Conservation (phyloP, 495 filamentous ascomycete genomes). For the Sordaria brevicollis region DNA sequence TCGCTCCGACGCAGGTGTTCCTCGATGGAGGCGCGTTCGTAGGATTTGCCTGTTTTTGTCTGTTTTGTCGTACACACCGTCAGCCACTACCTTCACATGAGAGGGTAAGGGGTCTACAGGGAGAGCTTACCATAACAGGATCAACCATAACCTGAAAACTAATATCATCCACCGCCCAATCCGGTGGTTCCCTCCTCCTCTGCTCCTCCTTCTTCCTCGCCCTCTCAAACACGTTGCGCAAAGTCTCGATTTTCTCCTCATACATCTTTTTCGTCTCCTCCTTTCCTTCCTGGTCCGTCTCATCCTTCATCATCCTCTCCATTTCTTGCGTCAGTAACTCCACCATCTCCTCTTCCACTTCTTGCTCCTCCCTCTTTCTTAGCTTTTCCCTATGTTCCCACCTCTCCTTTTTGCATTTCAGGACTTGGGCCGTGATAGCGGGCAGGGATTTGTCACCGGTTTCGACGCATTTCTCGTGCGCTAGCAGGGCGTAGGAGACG, state of each 20-base stretch:
- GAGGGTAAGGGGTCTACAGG: background rate
- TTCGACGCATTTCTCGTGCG: constrained; percentile 60
- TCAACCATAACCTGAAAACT: constrained; percentile 90
- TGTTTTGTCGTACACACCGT: constrained; percentile 8
- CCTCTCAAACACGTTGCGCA: constrained; percentile 48
- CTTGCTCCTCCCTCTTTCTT: constrained; percentile 31
- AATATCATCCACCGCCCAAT: constrained; percentile 82
- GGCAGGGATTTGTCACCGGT: constrained; percentile 49
- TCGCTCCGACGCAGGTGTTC: constrained; percentile 70
- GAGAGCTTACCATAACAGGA: constrained; percentile 57
- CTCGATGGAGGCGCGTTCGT: constrained; percentile 77
- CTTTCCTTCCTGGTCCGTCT: background rate
- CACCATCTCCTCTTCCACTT: constrained; percentile 47
- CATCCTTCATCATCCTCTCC: constrained; percentile 12
- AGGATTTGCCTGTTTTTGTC: constrained; percentile 80
- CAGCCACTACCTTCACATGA: constrained; percentile 4
- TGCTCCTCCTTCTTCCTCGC: constrained; percentile 38
- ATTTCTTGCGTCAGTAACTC: constrained; percentile 25
- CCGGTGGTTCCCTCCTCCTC: constrained; percentile 59
- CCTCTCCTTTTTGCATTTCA: constrained; percentile 67
- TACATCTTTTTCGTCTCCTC: constrained; percentile 3
- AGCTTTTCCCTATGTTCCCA: constrained; percentile 52
- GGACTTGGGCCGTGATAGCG: constrained; percentile 54
- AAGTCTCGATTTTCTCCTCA: constrained; percentile 11
- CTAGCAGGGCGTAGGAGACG: constrained; percentile 55